Base-by-base conservation (phyloP, 495 filamentous ascomycete genomes). In the Podospora pseudocomata region DNA sequence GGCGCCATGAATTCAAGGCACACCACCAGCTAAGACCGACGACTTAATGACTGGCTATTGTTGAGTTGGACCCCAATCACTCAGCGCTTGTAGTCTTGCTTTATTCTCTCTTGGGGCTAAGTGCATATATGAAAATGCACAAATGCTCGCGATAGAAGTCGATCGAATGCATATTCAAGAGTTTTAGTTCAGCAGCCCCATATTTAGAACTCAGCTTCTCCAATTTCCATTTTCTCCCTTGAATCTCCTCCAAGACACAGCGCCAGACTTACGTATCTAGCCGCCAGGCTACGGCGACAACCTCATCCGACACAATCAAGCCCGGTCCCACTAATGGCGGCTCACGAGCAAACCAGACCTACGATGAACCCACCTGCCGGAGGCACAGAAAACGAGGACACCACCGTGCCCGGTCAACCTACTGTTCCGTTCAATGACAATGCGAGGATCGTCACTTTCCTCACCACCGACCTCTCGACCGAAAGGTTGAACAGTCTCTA, bases 351-450 rank as follows among this genome's bases (percentile, higher is more conserved):
- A 49, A 49, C 39, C 39, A 49, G 39, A 16, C 39, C 9, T 23
- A 49, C 9, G 13, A 16, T 11, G 39, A 49, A 16, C 39, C 39
- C 7, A 49, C 9, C 7, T 49, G 39, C 39, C 39, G 13, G 39
- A 13, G 39, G 39, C 39, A 49, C 39, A 16, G 39, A 49, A 49
- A 49, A 13, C 13, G 39, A 49, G 13, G 39, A 49, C 9, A 49
- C 39, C 39, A 49, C 39, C 13, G 39, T 62, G 27, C 60, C 60
- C 23, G 60, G 60, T n/a, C 23, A 62, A 26, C 60, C 60, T 16
- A 62, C 18, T n/a, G 3, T 62, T 20, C 23, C 60, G 7, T 16
- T 62, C 23, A 34, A 62, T 62, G 60, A 34, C 28, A 32, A 34
- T 28, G 20, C 28, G 5, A 15, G 49, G 64, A 56, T 49, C 39